These are phyloP conservation scores for Ophiocordyceps sinensis DNA, from an alignment of 2,329 filamentous ascomycete species.

Conservation along the genomic window DNA sequence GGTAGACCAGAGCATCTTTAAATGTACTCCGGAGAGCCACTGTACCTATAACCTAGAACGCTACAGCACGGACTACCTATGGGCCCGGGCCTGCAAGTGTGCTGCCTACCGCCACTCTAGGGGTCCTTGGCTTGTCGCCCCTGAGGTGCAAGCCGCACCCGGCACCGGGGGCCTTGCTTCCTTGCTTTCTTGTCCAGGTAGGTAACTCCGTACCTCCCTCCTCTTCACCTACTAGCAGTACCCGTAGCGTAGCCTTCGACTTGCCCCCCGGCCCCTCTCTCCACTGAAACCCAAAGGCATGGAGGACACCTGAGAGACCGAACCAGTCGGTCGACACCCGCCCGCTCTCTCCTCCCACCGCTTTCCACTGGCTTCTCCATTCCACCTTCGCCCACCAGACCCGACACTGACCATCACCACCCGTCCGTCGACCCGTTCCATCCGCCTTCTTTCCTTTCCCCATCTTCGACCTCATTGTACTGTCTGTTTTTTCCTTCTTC, in stretches of 20 bases:
- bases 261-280: background rate
- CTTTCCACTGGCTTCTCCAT: slow-evolving; percentile 3
- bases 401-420: background rate
- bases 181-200: background rate
- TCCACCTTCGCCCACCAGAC: slow-evolving; percentile 5
- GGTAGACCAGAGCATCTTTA: no score
- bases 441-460: slow-evolving; percentile 12
- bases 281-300: slow-evolving; percentile 1
- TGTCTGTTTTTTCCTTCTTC: slow-evolving; percentile 11
- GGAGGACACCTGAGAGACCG: background rate
- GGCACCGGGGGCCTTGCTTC: background rate
- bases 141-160: background rate
- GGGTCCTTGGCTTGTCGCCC: background rate
- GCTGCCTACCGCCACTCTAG: background rate
- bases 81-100: no score
- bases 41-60: no score
- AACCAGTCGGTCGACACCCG: background rate
- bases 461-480: slow-evolving; percentile 3
- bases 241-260: background rate
- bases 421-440: slow-evolving; percentile 4
- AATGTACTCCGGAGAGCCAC: no score
- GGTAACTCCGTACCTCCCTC: background rate
- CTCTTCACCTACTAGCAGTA: no score
- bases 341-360: slow-evolving; percentile 1
- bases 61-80: no score